phyloP scores from a whole-genome alignment of 1,284 basidiomycete genomes.

The Porogramme epimiltina region DNA sequence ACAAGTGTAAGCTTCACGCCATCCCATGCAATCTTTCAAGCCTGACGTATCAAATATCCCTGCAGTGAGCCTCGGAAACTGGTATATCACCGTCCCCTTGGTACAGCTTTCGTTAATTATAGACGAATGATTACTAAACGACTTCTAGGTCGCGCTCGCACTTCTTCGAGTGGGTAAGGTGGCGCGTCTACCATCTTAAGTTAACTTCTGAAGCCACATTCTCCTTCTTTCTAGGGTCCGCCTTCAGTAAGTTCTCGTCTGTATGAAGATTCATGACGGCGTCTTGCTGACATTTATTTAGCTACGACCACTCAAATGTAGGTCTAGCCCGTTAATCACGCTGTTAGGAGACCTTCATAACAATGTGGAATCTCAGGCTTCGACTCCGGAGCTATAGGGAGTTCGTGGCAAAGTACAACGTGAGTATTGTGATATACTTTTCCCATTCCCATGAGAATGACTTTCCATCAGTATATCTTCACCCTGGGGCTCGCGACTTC shows the following conservation, averaged over 20 bases:
- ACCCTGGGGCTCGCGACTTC: conserved; percentile 26
- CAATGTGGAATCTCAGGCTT: conserved; percentile 3
- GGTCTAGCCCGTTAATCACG: no score
- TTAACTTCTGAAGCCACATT: neutral
- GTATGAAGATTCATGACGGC: no score
- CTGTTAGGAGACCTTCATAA: no score
- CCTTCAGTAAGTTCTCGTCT: conserved; percentile 15
- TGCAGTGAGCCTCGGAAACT: conserved; percentile 16
- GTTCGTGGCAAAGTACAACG: conserved; percentile 14
- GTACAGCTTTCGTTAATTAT: conserved; percentile 6
- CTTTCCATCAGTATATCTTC: conserved; percentile 15
- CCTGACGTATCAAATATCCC: neutral
- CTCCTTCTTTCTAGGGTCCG: conserved; percentile 6
- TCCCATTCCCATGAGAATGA: neutral
- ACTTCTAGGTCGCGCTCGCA: conserved; percentile 8
- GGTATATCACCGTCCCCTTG: conserved; percentile 13
- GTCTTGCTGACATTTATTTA: conserved; percentile 2
- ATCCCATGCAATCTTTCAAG: neutral
- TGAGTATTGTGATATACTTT: neutral
- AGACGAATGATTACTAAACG: no score
- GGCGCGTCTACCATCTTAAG: no score
- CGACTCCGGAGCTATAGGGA: conserved; percentile 10
- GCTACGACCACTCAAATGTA: conserved; percentile 19
- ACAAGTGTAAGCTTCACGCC: conserved; percentile 5
- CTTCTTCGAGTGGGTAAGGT: conserved; percentile 16